These are phyloP conservation scores for Bombardia bombarda DNA, from an alignment of 495 filamentous ascomycete genomes.

Conservation along the genomic window DNA sequence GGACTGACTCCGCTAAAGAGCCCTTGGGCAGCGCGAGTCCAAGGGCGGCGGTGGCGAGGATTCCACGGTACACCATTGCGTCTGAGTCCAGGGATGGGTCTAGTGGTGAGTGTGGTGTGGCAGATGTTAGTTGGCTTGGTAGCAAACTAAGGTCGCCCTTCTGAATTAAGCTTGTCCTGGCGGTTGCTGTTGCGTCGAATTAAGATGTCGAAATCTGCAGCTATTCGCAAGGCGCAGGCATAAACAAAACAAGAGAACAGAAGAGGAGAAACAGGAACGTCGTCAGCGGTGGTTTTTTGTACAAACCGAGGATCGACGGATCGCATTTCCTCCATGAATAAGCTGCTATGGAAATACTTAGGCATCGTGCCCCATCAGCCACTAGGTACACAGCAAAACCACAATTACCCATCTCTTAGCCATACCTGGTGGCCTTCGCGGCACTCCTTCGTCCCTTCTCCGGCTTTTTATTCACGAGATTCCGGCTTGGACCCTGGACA, in stretches of 20 bases:
- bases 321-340: not conserved
- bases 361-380: too few relatives aligned
- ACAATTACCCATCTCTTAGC: too few relatives aligned
- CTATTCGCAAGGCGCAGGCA: not conserved
- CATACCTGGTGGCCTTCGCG: too few relatives aligned
- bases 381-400: too few relatives aligned
- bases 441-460: too few relatives aligned
- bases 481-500: not conserved
- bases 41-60: conserved; percentile 7
- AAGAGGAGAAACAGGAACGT: too few relatives aligned
- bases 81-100: not conserved
- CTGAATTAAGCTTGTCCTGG: not conserved
- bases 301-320: too few relatives aligned
- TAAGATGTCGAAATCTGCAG: not conserved
- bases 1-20: too few relatives aligned
- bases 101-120: not conserved
- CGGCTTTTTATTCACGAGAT: too few relatives aligned
- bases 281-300: too few relatives aligned
- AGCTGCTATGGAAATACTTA: not conserved
- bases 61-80: conserved; percentile 6
- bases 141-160: too few relatives aligned
- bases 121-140: not conserved
- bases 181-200: not conserved
- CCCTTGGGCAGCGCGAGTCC: conserved; percentile 26
- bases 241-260: not conserved